Base-by-base conservation (phyloP, 345 rosid species). In the Pelargonium nanum region DNA sequence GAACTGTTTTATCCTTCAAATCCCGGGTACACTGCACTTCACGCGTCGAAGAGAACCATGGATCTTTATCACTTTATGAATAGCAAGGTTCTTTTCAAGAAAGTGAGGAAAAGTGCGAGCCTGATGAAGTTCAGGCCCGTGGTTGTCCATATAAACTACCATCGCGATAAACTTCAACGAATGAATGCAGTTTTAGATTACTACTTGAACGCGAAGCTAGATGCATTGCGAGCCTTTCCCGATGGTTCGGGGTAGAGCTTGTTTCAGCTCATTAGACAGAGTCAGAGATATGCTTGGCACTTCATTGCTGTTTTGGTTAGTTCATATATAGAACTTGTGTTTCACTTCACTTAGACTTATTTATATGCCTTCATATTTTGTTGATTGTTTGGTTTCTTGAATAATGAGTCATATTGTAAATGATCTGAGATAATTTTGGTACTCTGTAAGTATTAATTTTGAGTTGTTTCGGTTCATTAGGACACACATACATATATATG, bases 51-150 rank as follows among this genome's bases (percentile, higher is more conserved):
- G 67, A 71, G 84, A 59, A 74, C 84, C 3, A 69, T 80, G 81
- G 81, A 80, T 61, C 68, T 65, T 28, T 80, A 66, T 55, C 60
- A 63, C 44, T 80, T 80, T 56, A 80, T 80, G 84, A 80, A 80
- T 55, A 80, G 79, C 51, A 76, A 80, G 74, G 72, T 76, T 55
- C 73, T 76, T 32, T 80, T 76, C 75, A 76, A 77, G 70, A 64
- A 57, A 1, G 84, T 74, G 24, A 60, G 84, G 65, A 76, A 77
- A 67, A 81, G 76, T 58, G 61, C 68, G 22, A 45, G 56, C 6
- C 64, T 73, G 28, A 76, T 61, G 57, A 71, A 66, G 51, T 16
- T 76, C 63, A 79, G 66, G 68, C 81, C 84, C 4, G 84, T 80
- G 24, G 77, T 77, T 57, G 68, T 80, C 70, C 79, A 74, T 61